Conservation (phyloP, 257 asterid genomes). For the Sherardia arvensis region DNA sequence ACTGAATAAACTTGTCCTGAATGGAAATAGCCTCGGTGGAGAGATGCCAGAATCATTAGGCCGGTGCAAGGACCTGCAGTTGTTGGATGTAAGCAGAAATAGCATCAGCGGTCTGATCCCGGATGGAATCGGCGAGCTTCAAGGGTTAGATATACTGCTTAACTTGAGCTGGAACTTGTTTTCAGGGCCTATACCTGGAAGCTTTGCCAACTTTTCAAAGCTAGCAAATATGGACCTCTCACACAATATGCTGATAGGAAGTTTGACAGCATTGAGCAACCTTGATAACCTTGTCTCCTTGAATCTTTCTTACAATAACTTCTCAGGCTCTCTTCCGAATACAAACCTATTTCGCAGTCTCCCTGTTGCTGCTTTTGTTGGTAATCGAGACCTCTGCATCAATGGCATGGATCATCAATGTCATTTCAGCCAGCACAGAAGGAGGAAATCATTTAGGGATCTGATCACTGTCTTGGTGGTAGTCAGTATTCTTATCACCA, state of each 20-base stretch:
- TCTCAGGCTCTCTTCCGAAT: conserved; percentile 48
- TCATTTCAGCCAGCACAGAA: conserved; percentile 17
- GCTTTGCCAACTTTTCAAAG: conserved; percentile 58
- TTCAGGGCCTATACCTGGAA: conserved; percentile 43
- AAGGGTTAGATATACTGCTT: conserved; percentile 51
- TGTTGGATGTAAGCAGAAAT: conserved; percentile 59
- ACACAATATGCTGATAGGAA: conserved; percentile 57
- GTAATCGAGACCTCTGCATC: conserved; percentile 49
- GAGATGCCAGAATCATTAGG: conserved; percentile 49
- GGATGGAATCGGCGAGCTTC: conserved; percentile 46
- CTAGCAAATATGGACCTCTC: conserved; percentile 67
- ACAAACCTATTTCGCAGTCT: conserved; percentile 49
- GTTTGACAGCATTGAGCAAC: conserved; percentile 36
- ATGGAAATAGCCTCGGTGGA: conserved; percentile 39
- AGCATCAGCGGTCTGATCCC: conserved; percentile 38
- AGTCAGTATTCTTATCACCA: conserved; percentile 26
- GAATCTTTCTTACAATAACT: conserved; percentile 59
- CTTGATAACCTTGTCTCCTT: conserved; percentile 57
- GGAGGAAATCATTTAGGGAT: conserved; percentile 32
- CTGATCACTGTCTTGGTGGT: conserved; percentile 25
- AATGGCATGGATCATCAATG: conserved; percentile 23
- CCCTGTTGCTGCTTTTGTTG: conserved; percentile 40
- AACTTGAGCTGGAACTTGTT: conserved; percentile 47
- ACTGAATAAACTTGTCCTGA: conserved; percentile 49
- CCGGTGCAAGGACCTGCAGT: conserved; percentile 49